These are phyloP conservation scores for Diaporthe helianthi DNA, from an alignment of 2,329 filamentous ascomycete species.

Conservation along the genomic window DNA sequence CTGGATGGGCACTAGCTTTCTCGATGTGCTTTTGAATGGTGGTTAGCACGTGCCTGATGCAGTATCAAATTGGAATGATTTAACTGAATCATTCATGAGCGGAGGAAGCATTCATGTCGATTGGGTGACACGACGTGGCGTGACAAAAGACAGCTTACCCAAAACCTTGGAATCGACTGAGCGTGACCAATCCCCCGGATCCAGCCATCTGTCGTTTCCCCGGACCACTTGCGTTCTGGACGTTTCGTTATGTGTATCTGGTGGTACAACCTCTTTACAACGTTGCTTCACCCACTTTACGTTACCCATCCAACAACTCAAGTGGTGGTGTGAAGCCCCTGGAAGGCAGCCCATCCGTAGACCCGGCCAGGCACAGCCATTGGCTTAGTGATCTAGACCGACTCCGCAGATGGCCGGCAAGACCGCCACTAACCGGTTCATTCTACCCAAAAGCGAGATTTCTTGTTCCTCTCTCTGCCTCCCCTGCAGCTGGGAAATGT, in stretches of 20 bases:
- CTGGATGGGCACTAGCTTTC: not conserved
- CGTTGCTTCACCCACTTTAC: constrained; percentile 6
- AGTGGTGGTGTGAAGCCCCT: constrained; percentile 23
- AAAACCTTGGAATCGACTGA: constrained; percentile 7
- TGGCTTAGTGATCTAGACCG: constrained; percentile 11
- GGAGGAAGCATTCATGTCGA: not conserved
- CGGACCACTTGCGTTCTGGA: constrained; percentile 1
- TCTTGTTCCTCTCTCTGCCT: not conserved
- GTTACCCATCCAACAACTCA: constrained; percentile 10
- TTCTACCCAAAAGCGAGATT: not conserved
- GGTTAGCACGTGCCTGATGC: not conserved
- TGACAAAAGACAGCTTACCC: not conserved
- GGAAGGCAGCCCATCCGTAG: constrained; percentile 18
- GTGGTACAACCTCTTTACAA: constrained; percentile 26
- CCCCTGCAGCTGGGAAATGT: no score
- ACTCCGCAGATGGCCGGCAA: constrained; percentile 14
- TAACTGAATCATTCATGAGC: not conserved
- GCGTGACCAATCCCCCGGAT: constrained; percentile 7
- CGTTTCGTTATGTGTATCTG: not conserved
- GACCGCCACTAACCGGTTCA: not conserved
- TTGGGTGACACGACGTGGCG: not conserved
- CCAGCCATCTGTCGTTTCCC: constrained; percentile 11
- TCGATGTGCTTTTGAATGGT: not conserved
- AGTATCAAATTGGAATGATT: not conserved
- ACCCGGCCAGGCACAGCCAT: not conserved